These are phyloP conservation scores for Tetrahymena malaccensis DNA, from an alignment of 73 alveolate genomes.

Conservation along the genomic window DNA sequence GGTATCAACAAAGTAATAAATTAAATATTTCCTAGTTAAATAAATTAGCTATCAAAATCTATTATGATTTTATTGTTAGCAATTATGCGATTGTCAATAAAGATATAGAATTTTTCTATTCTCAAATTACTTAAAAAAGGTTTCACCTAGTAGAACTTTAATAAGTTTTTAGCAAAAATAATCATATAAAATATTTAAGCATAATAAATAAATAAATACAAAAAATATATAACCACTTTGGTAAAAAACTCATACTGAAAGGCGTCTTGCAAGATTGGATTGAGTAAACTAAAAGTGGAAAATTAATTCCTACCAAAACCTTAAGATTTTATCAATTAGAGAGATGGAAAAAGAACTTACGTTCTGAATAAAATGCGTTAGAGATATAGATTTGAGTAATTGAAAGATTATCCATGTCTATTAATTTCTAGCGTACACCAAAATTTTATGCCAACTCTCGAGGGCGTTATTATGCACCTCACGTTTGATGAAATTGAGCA, in stretches of 20 bases:
- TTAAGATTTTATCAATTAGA: not conserved
- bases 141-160: not conserved
- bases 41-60: not conserved
- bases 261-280: conserved; percentile 2
- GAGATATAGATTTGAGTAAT: not conserved
- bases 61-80: not conserved
- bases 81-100: not conserved
- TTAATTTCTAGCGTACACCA: not conserved
- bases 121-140: not conserved
- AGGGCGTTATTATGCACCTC: not conserved
- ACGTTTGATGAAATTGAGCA: not conserved
- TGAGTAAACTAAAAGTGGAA: not conserved
- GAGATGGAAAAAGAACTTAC: not conserved
- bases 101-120: not conserved
- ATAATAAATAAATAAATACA: not conserved
- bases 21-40: not conserved
- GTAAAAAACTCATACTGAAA: not conserved
- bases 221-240: not conserved
- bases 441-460: not conserved
- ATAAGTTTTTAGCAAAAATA: not conserved
- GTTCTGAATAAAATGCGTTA: not conserved
- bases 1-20: conserved; percentile 20
- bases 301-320: not conserved
- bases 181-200: not conserved
- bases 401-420: not conserved